phyloP scores from a whole-genome alignment of 2,329 filamentous ascomycete species.

The Fusarium devonianum region DNA sequence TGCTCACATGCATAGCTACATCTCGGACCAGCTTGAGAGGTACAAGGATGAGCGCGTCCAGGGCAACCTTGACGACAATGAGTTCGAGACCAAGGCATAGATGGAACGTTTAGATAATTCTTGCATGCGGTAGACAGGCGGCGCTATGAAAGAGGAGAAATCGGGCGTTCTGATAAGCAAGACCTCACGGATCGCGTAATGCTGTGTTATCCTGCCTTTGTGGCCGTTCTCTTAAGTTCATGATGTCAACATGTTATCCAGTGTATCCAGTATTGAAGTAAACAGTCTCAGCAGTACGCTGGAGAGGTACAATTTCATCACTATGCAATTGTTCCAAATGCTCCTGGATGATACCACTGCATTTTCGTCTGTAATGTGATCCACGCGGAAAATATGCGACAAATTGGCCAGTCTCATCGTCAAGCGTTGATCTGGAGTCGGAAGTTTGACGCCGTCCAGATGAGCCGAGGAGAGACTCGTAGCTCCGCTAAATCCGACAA shows the following conservation, averaged over 20 bases:
- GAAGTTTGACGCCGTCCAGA: background rate
- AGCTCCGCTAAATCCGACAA: slow-evolving; percentile 11
- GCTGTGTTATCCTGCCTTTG: no score
- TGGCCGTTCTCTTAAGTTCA: no score
- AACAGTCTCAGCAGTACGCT: background rate
- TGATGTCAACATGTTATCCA: slow-evolving; percentile 20
- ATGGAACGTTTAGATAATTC: slow-evolving; percentile 1
- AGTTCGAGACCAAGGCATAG: slow-evolving; percentile 54
- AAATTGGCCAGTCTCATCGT: no score
- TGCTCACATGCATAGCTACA: slow-evolving; percentile 79
- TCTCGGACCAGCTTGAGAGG: slow-evolving; percentile 79
- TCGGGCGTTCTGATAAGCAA: slow-evolving; percentile 32
- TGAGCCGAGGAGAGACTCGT: background rate
- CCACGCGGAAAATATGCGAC: no score
- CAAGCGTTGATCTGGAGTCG: background rate
- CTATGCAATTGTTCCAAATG: background rate
- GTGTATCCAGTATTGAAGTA: slow-evolving; percentile 15
- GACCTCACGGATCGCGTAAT: slow-evolving; percentile 8
- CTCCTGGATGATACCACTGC: background rate
- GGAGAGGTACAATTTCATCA: background rate
- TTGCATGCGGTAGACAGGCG: slow-evolving; percentile 7
- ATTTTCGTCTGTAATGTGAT: background rate
- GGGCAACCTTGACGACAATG: slow-evolving; percentile 49
- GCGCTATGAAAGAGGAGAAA: slow-evolving; percentile 14
- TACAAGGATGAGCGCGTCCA: slow-evolving; percentile 56